Evolutionary conservation across 768 basidiomycete genomes (phyloP), one percentile per base, ranked within the genome.

Genomic region (Lactarius sp.): DNA sequence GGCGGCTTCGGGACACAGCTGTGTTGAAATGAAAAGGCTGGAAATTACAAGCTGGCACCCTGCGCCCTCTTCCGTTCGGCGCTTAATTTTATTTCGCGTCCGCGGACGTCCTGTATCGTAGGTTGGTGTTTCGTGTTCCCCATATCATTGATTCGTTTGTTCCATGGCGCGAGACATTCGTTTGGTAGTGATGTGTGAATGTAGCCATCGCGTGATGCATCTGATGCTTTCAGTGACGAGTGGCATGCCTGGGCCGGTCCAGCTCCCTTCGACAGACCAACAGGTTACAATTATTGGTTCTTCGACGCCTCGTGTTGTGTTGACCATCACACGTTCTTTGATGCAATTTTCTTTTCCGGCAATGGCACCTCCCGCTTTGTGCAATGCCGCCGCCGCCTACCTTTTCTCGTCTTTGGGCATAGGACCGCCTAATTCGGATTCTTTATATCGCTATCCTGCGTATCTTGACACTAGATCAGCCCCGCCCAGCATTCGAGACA

Each of bases 311-410:
- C 63, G 59, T 64, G 63, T 44, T 18, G 47, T 47, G 14, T 18
- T 44, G 56, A 36, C 56, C 52, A 63, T 59, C 57, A 63, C 62
- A 59, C 52, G 62, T 63, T 59, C 44, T 37, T 37, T 63, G 62
- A 63, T 63, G 10, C 51, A 42, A 33, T 47, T n/a, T 31, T 55
- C 54, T 31, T 33, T 55, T 34, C 34, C 16, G 31, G 58, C 18
- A 44, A 50, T 50, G 27, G 37, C 46, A 34, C 41, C 54, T 54
- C 58, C 46, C 13, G 20, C 53, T 39, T n/a, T 9, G 39, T 41
- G 33, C 9, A 16, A 39, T 12, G 34, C 56, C 62, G 39, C 37
- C 62, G 44, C 52, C 56, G 56, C 37, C 44, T 36, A 33, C 22
- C 14, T 22, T 39, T 53, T 33, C n/a, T 63, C 27, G 22, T 31